Conservation (phyloP, 371 early-diverging fungal species). For the Amoeboradix gromovi region DNA sequence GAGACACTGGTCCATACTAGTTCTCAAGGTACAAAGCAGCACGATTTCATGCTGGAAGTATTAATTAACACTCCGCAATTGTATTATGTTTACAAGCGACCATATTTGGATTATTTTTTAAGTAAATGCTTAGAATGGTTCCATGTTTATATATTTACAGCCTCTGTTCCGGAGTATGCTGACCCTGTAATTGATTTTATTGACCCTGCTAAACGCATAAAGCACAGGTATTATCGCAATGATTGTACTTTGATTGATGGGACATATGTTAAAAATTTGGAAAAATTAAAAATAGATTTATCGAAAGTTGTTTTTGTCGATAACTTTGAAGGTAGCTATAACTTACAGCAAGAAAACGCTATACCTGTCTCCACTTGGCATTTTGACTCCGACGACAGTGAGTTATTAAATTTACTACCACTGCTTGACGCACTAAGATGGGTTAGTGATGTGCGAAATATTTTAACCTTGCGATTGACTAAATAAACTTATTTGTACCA, state of each 20-base stretch:
- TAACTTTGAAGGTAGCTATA: background rate
- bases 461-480: background rate
- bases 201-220: conserved; percentile 1
- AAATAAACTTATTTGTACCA: too few species aligned
- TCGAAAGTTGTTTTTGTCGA: background rate
- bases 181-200: conserved; percentile 4
- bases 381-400: background rate
- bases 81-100: background rate
- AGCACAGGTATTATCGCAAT: conserved; percentile 2
- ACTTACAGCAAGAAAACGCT: background rate
- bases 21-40: background rate
- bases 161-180: conserved; percentile 5
- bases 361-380: conserved; percentile 1
- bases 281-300: background rate
- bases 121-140: conserved; percentile 2
- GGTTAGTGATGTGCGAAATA: background rate
- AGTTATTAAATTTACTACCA: background rate
- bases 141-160: conserved; percentile 6
- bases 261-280: background rate
- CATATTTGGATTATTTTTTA: conserved; percentile 1
- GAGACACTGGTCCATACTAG: conserved; percentile 6
- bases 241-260: conserved; percentile 2
- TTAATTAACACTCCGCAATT: background rate
- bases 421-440: background rate
- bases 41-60: background rate